Evolutionary conservation across 345 rosid species (phyloP), one percentile per base, ranked within the genome.

Genomic region (Eutrema yunnanense): DNA sequence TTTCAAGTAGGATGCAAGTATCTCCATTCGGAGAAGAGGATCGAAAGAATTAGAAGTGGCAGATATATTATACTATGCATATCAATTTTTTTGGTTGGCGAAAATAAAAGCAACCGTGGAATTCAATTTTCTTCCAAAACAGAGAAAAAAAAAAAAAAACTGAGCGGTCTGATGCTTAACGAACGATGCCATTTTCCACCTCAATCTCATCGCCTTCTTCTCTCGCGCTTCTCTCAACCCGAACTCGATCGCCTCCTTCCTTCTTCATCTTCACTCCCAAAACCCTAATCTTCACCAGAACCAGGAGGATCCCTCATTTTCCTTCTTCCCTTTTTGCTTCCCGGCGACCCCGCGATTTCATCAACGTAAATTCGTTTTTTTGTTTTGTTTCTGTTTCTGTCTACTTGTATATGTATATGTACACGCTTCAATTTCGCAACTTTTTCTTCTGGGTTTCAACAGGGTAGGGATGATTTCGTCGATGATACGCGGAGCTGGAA

Each of bases 401-500:
- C 6, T 40, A 5, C 40, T 16, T 60, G 29, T 43, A 9, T 41
- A 16, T 22, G 1, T 38, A 6, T 59, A 6, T 3, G 48, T 5
- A 56, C 38, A 19, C 11, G 43, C 42, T 51, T 46, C 27, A 9
- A 19, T 52, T 37, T 77, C 9, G 44, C 10, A 67, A 12, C 37
- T 60, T 0, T 36, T 49, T 22, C 0, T 11, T 29, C 5, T 52
- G 42, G 62, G 67, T 47, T 67, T 52, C 4, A 9, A 38, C 14
- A 73, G 79, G 88, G 82, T 10, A 82, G 73, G 52, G 79, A 78
- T 42, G 78, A 76, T 59, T 40, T 80, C 29, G 80, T 50, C 9
- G 86, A 81, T 26, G 89, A 80, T 67, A 75, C 86, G 6, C 87
- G 90, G 69, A 84, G 75, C 46, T 89, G 97, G 98, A 82, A 86